Evolutionary conservation across 148 eudicot species (phyloP), one percentile per base, ranked within the genome.

Genomic region (Rheum nobile): DNA sequence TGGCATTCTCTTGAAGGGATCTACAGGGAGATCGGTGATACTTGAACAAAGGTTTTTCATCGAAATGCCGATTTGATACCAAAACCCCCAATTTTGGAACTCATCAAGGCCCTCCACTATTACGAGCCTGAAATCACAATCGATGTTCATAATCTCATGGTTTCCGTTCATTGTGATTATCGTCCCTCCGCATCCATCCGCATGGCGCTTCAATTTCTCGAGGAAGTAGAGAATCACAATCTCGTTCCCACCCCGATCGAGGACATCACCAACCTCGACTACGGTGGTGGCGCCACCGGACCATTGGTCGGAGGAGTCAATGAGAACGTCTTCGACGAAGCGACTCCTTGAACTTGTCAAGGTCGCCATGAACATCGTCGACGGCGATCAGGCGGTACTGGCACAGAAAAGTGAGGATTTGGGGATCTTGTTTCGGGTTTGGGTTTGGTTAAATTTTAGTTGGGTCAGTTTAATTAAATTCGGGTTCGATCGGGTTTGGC

Each of bases 341-440:
- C 22, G 99, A 85, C 41, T 85, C 81, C 69, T 86, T 91, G 78
- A 90, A 79, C 72, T 95, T 91, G 19, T 73, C 47, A 24, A 91
- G 86, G 86, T 95, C 99, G 12, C 97, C 99, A 72, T 95, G 97
- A 75, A 95, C 79, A 73, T 95, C 99, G 1, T 96, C 97, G 70
- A 95, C 70, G 46, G 97, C 96, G 63, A 95, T 72, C 10, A 95
- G 92, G 35, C 96, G 91, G 43, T 72, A n/a, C n/a, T n/a, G n/a
- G n/a, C n/a, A n/a, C n/a, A n/a, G n/a, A n/a, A n/a, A n/a, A n/a
- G n/a, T n/a, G n/a, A n/a, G n/a, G n/a, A n/a, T n/a, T n/a, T n/a
- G n/a, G n/a, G n/a, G n/a, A n/a, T n/a, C n/a, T n/a, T n/a, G n/a
- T n/a, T n/a, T n/a, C n/a, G n/a, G n/a, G n/a, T n/a, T n/a, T n/a